A percentile compares a stretch with the other conserved stretches of the same genome.
Conservation (phyloP, 129 eudicot genomes). For the Erigeron canadensis region DNA sequence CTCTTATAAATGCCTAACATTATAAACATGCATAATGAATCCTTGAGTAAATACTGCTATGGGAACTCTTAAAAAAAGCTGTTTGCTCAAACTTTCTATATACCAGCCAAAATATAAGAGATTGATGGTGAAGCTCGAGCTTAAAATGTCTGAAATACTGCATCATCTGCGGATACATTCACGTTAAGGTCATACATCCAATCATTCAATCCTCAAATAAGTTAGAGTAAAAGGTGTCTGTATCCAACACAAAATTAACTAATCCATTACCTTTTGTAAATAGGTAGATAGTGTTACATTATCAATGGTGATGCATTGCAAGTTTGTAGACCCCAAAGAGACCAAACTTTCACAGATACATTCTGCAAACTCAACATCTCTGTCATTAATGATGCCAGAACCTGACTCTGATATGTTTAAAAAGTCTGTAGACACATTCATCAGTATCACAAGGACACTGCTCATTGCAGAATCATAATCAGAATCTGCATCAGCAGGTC, state of each 20-base stretch:
- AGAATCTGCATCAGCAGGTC: constrained; percentile 75
- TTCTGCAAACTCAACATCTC: constrained; percentile 78
- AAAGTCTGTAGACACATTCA: constrained; percentile 78
- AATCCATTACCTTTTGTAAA: constrained; percentile 70
- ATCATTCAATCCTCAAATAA: neutral
- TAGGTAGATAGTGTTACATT: constrained; percentile 48
- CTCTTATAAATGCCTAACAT: constrained; percentile 71
- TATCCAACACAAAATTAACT: too few relatives aligned
- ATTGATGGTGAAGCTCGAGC: constrained; percentile 76
- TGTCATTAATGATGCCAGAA: constrained; percentile 45
- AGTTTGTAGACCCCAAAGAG: constrained; percentile 77
- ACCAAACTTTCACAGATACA: constrained; percentile 89
- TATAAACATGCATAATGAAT: constrained; percentile 25
- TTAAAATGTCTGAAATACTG: constrained; percentile 83
- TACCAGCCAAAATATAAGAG: constrained; percentile 96
- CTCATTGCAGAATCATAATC: constrained; percentile 86
- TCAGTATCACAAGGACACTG: constrained; percentile 64
- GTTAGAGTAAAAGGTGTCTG: neutral
- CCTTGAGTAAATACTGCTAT: constrained; percentile 21
- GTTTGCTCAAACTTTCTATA: constrained; percentile 18
- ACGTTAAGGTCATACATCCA: constrained; percentile 18
- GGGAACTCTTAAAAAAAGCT: constrained; percentile 17
- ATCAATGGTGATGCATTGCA: constrained; percentile 72
- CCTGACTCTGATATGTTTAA: constrained; percentile 49
- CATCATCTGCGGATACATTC: constrained; percentile 71